Percentiles rank a stretch among this genome's conserved stretches.
Conservation (phyloP, 495 filamentous ascomycete genomes). For the Xylaria intraflava region DNA sequence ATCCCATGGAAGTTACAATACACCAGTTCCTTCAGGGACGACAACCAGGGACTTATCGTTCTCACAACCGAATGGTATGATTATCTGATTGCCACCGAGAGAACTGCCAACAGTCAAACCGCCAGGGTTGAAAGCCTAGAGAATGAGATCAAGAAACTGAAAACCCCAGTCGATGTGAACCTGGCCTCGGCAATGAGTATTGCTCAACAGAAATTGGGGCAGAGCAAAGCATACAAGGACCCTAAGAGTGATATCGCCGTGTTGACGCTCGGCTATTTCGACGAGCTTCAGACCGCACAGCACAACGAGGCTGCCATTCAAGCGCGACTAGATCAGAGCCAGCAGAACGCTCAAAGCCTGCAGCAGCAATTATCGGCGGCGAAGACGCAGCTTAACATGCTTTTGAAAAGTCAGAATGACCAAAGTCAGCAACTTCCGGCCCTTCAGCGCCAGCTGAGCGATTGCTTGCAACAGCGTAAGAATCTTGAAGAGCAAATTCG, state of each 20-base stretch:
- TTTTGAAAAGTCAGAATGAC: neutral
- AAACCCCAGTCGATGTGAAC: neutral
- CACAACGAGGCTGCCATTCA: neutral
- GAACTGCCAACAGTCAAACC: neutral
- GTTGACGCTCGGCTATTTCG: neutral
- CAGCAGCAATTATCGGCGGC: neutral
- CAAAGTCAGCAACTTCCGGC: neutral
- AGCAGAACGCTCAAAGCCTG: neutral
- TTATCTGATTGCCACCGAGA: neutral
- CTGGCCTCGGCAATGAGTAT: neutral
- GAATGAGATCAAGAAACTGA: neutral
- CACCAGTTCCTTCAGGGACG: slow-evolving; percentile 7
- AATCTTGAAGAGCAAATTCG: neutral
- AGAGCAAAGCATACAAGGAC: neutral
- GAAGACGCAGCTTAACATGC: neutral
- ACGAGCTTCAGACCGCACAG: neutral
- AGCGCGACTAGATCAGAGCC: neutral
- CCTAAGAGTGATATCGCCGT: neutral
- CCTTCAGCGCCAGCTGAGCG: neutral
- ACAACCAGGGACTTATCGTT: slow-evolving; percentile 7
- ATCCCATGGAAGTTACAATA: neutral
- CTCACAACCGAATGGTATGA: slow-evolving; percentile 4
- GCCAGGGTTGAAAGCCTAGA: neutral
- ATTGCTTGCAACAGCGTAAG: neutral
- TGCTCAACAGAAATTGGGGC: neutral